phyloP scores from a whole-genome alignment of 164 flowering plant genomes.

The Hamamelis virginiana region DNA sequence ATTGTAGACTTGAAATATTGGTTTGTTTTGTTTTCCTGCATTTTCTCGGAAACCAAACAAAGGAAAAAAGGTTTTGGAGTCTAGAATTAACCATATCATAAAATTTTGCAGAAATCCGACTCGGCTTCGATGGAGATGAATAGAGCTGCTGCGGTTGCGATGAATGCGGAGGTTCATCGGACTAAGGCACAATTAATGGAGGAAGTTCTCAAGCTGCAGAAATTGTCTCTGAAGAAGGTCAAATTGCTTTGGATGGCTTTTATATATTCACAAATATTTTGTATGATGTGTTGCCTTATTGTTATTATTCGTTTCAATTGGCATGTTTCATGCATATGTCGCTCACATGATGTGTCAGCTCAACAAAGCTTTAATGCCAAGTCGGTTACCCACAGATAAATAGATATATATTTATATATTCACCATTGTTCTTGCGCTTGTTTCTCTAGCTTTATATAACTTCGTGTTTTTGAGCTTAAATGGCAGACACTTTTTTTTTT shows the following conservation, averaged over 20 bases:
- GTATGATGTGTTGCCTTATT: neutral
- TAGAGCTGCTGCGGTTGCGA: slow-evolving; percentile 50
- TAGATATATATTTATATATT: too few relatives aligned
- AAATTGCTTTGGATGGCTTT: neutral
- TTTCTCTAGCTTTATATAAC: neutral
- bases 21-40: neutral
- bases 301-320: neutral
- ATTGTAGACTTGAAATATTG: too few relatives aligned
- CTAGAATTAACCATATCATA: neutral
- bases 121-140: slow-evolving; percentile 39
- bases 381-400: too few relatives aligned
- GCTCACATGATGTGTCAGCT: neutral
- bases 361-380: too few relatives aligned
- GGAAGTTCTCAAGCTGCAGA: slow-evolving; percentile 55
- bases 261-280: neutral
- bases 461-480: neutral
- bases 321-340: neutral
- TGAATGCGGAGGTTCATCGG: slow-evolving; percentile 65
- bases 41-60: neutral
- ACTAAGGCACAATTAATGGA: slow-evolving; percentile 54
- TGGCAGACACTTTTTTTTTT: neutral
- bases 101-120: slow-evolving; percentile 52
- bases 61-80: too few relatives aligned
- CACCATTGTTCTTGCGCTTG: neutral
- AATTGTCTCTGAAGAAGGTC: slow-evolving; percentile 58